A percentile compares a stretch with the other conserved stretches of the same genome.
Evolutionary conservation across 345 rosid species (phyloP).

Genomic region (Populus deltoides): DNA sequence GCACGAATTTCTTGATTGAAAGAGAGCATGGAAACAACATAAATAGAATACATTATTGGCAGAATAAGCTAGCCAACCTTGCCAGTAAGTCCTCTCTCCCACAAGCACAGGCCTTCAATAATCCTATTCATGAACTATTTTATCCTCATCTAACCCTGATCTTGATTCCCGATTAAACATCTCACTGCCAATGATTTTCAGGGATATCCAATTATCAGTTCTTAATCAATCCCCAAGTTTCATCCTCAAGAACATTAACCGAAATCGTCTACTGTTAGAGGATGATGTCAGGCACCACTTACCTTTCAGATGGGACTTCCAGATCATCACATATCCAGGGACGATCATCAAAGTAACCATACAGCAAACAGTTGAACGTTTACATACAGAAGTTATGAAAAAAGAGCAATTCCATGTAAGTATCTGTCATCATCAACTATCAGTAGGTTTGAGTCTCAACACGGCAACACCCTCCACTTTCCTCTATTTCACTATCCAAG

Average conservation of each 20-base stretch:
- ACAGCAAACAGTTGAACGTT: not conserved
- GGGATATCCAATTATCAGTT: not conserved
- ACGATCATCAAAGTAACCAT: not conserved
- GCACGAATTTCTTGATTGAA: not conserved
- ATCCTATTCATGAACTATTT: not conserved
- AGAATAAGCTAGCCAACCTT: constrained; percentile 45
- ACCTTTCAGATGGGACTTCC: not conserved
- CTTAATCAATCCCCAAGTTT: not conserved
- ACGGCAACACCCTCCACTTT: not conserved
- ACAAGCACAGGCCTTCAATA: constrained; percentile 53
- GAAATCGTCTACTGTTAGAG: not conserved
- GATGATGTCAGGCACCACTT: too few relatives aligned
- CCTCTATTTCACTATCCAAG: not conserved
- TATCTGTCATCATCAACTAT: not conserved
- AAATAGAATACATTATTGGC: not conserved
- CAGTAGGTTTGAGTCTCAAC: not conserved
- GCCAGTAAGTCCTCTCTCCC: constrained; percentile 81
- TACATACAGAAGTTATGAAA: not conserved
- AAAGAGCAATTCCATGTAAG: not conserved
- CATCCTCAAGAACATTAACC: not conserved
- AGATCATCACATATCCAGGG: not conserved
- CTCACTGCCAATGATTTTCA: not conserved
- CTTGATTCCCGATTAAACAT: not conserved
- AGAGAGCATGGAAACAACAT: not conserved
- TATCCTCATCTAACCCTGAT: not conserved